phyloP scores from a whole-genome alignment of 768 basidiomycete genomes.

The Stropharia rugosoannulata region DNA sequence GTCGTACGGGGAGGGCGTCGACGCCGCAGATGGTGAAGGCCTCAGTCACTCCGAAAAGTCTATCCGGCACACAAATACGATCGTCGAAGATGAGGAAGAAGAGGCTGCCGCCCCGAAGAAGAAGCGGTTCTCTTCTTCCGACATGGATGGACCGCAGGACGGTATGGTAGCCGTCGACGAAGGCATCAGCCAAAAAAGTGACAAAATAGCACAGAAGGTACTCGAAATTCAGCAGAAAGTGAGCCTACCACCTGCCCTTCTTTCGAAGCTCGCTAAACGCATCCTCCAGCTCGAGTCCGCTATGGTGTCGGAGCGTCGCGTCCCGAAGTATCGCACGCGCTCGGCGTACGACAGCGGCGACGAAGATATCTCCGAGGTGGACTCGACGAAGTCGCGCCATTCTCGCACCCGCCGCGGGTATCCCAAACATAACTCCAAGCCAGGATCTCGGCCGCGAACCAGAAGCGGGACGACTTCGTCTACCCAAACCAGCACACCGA shows the following conservation, averaged over 20 bases:
- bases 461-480: slow-evolving; percentile 69
- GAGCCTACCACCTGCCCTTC: slow-evolving; percentile 15
- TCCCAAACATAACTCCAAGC: slow-evolving; percentile 19
- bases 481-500: slow-evolving; percentile 40
- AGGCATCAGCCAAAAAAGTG: slow-evolving; percentile 80
- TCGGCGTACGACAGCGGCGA: slow-evolving; percentile 49
- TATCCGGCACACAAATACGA: slow-evolving; percentile 50
- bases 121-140: slow-evolving; percentile 80
- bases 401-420: slow-evolving; percentile 30
- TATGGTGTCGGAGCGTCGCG: slow-evolving; percentile 57
- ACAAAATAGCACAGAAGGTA: slow-evolving; percentile 87
- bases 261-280: slow-evolving; percentile 7
- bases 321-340: slow-evolving; percentile 37
- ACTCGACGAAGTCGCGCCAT: slow-evolving; percentile 41
- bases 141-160: slow-evolving; percentile 63
- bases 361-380: slow-evolving; percentile 51
- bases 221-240: slow-evolving; percentile 91
- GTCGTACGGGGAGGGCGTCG: slow-evolving; percentile 43
- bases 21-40: slow-evolving; percentile 18
- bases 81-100: slow-evolving; percentile 59
- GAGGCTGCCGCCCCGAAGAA: slow-evolving; percentile 49
- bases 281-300: slow-evolving; percentile 69
- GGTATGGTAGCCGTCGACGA: slow-evolving; percentile 87
- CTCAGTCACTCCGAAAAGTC: slow-evolving; percentile 30
- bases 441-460: slow-evolving; percentile 39